Conservation (phyloP, 2,329 filamentous ascomycete species). For the Pseudogymnoascus sp. region DNA sequence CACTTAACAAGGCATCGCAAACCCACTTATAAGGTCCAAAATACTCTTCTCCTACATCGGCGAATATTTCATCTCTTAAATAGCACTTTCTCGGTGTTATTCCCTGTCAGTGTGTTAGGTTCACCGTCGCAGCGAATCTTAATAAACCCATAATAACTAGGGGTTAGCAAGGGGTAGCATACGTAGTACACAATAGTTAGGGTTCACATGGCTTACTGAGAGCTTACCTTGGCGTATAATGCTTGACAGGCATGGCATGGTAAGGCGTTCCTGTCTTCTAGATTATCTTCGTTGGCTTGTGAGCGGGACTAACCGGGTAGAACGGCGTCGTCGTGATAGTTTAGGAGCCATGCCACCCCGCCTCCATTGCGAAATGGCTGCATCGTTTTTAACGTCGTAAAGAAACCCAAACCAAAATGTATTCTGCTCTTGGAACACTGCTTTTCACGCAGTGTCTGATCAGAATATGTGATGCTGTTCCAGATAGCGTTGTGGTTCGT, state of each 20-base stretch:
- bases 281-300: not conserved
- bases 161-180: not conserved
- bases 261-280: not conserved
- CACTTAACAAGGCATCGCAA: not conserved
- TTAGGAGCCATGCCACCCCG: not conserved
- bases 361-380: not conserved
- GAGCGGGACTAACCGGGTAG: not conserved
- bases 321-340: not conserved
- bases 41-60: not conserved
- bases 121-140: not conserved
- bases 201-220: not conserved
- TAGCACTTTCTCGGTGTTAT: not conserved
- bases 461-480: not conserved
- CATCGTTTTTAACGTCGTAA: not conserved
- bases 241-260: not conserved
- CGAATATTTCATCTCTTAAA: not conserved
- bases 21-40: not conserved
- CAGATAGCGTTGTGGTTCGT: not conserved
- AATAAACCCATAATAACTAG: not conserved
- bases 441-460: not conserved
- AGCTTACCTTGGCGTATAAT: not conserved
- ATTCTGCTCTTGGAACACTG: not conserved
- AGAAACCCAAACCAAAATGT: not conserved
- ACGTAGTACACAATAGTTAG: not conserved
- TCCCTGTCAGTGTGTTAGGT: not conserved